Evolutionary conservation across 176 grass and related monocot genomes (phyloP).

Genomic region (Saccharum officinarum): DNA sequence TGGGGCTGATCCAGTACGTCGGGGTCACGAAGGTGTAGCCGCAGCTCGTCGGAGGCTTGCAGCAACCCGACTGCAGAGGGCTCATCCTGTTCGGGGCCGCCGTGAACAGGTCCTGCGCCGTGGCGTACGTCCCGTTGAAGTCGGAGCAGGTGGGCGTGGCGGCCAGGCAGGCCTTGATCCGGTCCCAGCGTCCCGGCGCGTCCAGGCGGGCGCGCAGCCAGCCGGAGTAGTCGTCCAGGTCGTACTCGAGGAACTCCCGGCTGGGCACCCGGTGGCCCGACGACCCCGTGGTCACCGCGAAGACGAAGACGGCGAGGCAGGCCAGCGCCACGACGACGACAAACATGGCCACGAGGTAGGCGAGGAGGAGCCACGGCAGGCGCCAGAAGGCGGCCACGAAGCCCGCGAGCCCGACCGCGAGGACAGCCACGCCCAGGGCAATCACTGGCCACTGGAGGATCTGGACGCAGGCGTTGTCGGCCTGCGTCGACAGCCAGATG

Average conservation of each 20-base stretch:
- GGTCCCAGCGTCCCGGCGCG: constrained; percentile 48
- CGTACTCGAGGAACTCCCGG: constrained; percentile 78
- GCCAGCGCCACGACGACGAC: constrained; percentile 47
- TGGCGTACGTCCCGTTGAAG: constrained; percentile 69
- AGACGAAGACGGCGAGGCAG: constrained; percentile 63
- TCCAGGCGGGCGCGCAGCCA: constrained; percentile 68
- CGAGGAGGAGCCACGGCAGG: constrained; percentile 66
- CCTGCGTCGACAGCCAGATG: constrained; percentile 75
- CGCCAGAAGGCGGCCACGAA: constrained; percentile 75
- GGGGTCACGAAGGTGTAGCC: constrained; percentile 83
- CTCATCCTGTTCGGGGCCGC: not conserved
- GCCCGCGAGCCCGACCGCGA: constrained; percentile 60
- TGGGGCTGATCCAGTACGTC: constrained; percentile 83
- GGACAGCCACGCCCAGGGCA: constrained; percentile 55
- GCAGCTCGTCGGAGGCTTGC: constrained; percentile 85
- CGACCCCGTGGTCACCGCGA: constrained; percentile 39
- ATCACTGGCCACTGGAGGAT: constrained; percentile 85
- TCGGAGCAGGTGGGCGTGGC: constrained; percentile 53
- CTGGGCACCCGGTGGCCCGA: constrained; percentile 42
- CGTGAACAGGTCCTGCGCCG: constrained; percentile 62
- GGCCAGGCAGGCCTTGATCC: constrained; percentile 75
- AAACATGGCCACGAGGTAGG: constrained; percentile 76
- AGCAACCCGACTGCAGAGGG: constrained; percentile 75
- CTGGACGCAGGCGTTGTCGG: constrained; percentile 69
- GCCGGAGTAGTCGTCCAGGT: constrained; percentile 59